Evolutionary conservation across 2,329 filamentous ascomycete species (phyloP).

Genomic region (Neurospora sp.): DNA sequence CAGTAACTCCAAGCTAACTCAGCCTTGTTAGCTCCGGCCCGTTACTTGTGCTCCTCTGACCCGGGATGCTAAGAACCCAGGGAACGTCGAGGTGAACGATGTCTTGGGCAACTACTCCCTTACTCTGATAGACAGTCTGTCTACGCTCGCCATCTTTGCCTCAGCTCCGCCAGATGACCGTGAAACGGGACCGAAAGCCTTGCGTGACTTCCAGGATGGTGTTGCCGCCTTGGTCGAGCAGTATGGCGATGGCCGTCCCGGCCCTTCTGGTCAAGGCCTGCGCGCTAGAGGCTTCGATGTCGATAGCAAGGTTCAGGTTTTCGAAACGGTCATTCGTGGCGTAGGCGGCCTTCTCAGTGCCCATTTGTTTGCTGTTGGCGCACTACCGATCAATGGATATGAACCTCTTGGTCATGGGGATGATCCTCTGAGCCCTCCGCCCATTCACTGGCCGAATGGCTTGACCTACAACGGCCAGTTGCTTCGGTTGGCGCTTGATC

Average conservation of each 20-base stretch:
- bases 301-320: slow-evolving; percentile 97
- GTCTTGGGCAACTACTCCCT: slow-evolving; percentile 95
- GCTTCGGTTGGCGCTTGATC: slow-evolving; percentile 76
- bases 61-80: slow-evolving; percentile 69
- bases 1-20: slow-evolving; percentile 4
- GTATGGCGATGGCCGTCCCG: slow-evolving; percentile 75
- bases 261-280: slow-evolving; percentile 58
- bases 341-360: slow-evolving; percentile 85
- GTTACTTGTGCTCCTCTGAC: slow-evolving; percentile 76
- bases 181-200: slow-evolving; percentile 48
- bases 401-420: slow-evolving; percentile 35
- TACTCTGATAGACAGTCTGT: slow-evolving; percentile 89
- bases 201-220: slow-evolving; percentile 70
- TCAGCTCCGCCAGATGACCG: slow-evolving; percentile 54
- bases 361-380: slow-evolving; percentile 85
- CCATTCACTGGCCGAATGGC: slow-evolving; percentile 64
- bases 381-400: slow-evolving; percentile 79
- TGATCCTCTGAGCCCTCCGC: slow-evolving; percentile 36
- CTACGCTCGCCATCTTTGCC: slow-evolving; percentile 84
- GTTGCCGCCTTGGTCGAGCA: slow-evolving; percentile 65
- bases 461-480: slow-evolving; percentile 85
- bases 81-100: slow-evolving; percentile 83
- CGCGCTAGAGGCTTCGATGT: slow-evolving; percentile 79
- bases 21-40: slow-evolving; percentile 57
- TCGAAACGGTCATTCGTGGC: slow-evolving; percentile 93